Conservation (phyloP, 2,329 filamentous ascomycete genomes). For the Phoma sp. region DNA sequence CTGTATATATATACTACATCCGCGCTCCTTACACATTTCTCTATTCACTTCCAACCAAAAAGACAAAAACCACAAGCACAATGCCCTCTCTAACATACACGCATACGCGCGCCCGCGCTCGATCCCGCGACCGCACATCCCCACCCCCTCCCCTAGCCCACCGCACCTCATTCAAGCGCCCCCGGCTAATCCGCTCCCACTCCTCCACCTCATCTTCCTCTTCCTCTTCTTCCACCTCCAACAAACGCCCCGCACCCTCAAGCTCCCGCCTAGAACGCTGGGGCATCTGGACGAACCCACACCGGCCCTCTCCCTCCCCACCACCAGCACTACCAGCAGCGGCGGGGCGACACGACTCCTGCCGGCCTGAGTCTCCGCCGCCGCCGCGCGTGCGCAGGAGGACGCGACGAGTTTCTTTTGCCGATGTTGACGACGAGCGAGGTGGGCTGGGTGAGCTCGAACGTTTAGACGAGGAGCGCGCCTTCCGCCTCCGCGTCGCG, state of each 20-base stretch:
- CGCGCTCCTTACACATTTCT: too few relatives aligned
- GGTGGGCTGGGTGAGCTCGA: not conserved
- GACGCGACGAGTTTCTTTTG: constrained; percentile 6
- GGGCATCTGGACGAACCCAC: constrained; percentile 34
- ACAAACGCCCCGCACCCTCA: constrained; percentile 17
- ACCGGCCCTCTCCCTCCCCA: not conserved
- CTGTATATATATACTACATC: not conserved
- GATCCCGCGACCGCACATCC: constrained; percentile 28
- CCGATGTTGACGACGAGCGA: constrained; percentile 6
- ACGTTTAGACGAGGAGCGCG: constrained; percentile 24
- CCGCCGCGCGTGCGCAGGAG: not conserved
- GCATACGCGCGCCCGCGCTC: constrained; percentile 29
- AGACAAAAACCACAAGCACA: not conserved
- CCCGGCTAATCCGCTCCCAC: constrained; percentile 32
- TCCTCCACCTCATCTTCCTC: constrained; percentile 21
- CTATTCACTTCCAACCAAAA: not conserved
- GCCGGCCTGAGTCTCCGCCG: not conserved
- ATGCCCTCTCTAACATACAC: constrained; percentile 36
- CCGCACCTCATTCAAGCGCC: constrained; percentile 33
- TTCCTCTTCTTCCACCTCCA: too few relatives aligned
- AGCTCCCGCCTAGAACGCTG: constrained; percentile 37
- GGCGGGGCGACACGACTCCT: not conserved
- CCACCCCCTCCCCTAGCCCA: constrained; percentile 28
- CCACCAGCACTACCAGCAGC: not conserved
- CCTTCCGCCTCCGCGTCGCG: constrained; percentile 28